Conservation (phyloP, 768 basidiomycete genomes). For the Boletus vinaceobasis region DNA sequence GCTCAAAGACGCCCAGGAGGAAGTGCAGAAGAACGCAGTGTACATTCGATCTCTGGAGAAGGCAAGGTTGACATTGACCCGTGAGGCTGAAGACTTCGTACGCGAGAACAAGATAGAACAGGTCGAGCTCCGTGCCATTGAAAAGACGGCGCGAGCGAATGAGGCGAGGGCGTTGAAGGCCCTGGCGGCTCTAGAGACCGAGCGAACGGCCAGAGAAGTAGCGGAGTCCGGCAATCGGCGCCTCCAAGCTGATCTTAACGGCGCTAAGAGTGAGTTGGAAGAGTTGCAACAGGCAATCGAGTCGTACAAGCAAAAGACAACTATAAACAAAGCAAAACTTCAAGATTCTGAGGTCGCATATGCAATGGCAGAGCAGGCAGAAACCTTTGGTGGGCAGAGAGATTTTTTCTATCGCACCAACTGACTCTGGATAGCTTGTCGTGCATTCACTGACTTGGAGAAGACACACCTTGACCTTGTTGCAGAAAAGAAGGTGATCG, state of each 20-base stretch:
- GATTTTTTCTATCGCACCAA: neutral
- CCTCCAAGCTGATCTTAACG: conserved; percentile 59
- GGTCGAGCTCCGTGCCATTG: conserved; percentile 60
- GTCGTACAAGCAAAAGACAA: conserved; percentile 61
- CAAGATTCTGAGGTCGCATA: conserved; percentile 68
- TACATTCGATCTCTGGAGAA: conserved; percentile 88
- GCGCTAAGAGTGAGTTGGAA: conserved; percentile 53
- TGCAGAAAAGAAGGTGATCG: conserved; percentile 50
- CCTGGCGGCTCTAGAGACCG: conserved; percentile 59
- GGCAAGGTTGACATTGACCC: conserved; percentile 65
- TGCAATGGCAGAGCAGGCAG: conserved; percentile 61
- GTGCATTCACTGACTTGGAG: conserved; percentile 60
- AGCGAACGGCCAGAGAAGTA: conserved; percentile 60
- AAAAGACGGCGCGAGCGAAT: conserved; percentile 59
- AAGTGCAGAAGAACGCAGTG: conserved; percentile 67
- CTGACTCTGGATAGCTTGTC: conserved; percentile 45
- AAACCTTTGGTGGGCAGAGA: conserved; percentile 50
- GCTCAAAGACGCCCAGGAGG: conserved; percentile 74
- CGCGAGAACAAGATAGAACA: conserved; percentile 73
- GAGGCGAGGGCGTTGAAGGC: conserved; percentile 60
- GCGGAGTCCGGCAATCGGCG: conserved; percentile 62
- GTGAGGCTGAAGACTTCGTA: conserved; percentile 79
- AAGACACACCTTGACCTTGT: conserved; percentile 49
- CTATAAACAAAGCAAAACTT: conserved; percentile 53
- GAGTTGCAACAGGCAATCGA: conserved; percentile 65